A percentile compares a stretch with the other conserved stretches of the same genome.
phyloP scores from a whole-genome alignment of 371 early-diverging fungal genomes.

The Hamiltosporidium magnivora region DNA sequence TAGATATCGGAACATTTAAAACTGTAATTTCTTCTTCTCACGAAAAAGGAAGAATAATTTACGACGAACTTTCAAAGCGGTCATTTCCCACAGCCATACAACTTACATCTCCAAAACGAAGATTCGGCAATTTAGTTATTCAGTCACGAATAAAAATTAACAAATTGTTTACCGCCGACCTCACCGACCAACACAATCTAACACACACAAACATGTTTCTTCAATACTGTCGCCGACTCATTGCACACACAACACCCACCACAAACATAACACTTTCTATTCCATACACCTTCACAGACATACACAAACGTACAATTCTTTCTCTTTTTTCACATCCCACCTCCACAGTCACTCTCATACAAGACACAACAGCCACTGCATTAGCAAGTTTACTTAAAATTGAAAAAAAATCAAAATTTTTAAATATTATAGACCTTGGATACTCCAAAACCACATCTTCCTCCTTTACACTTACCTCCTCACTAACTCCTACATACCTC shows the following conservation, averaged over 20 bases:
- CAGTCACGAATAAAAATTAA: too few relatives aligned
- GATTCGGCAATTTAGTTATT: slow-evolving; percentile 38
- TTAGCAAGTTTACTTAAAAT: slow-evolving; percentile 20
- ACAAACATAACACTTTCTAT: too few relatives aligned
- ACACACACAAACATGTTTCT: too few relatives aligned
- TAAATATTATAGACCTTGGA: slow-evolving; percentile 46
- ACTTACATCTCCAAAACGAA: slow-evolving; percentile 25
- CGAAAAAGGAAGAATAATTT: slow-evolving; percentile 26
- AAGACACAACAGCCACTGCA: slow-evolving; percentile 28
- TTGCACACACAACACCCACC: too few relatives aligned
- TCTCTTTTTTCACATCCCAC: too few relatives aligned
- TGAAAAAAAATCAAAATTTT: slow-evolving; percentile 13
- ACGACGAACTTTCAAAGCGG: slow-evolving; percentile 35
- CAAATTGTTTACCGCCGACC: too few relatives aligned
- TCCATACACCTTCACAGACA: too few relatives aligned
- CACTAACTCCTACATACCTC: slow-evolving; percentile 16
- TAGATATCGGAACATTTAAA: slow-evolving; percentile 44
- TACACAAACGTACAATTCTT: too few relatives aligned
- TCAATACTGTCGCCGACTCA: too few relatives aligned
- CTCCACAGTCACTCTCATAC: too few relatives aligned
- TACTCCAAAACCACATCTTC: slow-evolving; percentile 29
- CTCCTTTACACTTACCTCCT: slow-evolving; percentile 23
- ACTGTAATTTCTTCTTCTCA: slow-evolving; percentile 30
- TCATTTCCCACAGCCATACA: slow-evolving; percentile 29
- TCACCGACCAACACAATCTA: too few relatives aligned